A percentile compares a stretch with the other conserved stretches of the same genome.
These are phyloP conservation scores for Massarina eburnea DNA, from an alignment of 2,329 filamentous ascomycete species.

Conservation along the genomic window DNA sequence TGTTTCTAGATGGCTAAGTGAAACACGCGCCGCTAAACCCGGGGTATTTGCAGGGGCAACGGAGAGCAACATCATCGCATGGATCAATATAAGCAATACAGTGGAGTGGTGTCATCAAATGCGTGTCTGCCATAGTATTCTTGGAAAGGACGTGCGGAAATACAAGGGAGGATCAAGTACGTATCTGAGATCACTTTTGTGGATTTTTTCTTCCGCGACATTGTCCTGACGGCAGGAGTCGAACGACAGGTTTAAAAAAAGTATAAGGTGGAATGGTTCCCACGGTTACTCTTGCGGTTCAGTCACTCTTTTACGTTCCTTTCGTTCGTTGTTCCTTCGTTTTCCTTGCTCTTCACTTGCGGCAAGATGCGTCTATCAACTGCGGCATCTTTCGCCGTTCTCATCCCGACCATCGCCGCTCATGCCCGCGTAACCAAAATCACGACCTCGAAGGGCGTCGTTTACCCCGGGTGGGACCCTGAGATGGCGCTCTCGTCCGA, in stretches of 20 bases:
- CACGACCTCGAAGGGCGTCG: slow-evolving; percentile 16
- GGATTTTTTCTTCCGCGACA: neutral
- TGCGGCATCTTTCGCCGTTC: slow-evolving; percentile 1
- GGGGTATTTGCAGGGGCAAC: slow-evolving; percentile 10
- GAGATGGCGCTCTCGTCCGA: slow-evolving; percentile 7
- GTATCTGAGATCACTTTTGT: neutral
- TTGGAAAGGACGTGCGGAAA: neutral
- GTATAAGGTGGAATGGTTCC: neutral
- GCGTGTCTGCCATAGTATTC: neutral
- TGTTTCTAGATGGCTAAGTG: slow-evolving; percentile 15
- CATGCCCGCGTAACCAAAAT: slow-evolving; percentile 29
- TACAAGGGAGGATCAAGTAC: neutral
- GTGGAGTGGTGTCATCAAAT: neutral
- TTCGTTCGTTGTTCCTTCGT: neutral
- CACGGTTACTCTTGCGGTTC: neutral
- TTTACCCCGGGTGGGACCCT: slow-evolving; percentile 30
- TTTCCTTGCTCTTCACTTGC: neutral
- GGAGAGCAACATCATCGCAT: slow-evolving; percentile 4
- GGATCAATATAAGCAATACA: slow-evolving; percentile 11
- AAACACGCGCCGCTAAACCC: slow-evolving; percentile 12
- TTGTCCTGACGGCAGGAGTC: neutral
- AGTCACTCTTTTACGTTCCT: neutral
- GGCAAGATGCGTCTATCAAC: slow-evolving; percentile 1
- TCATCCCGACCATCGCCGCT: slow-evolving; percentile 12
- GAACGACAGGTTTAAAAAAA: neutral